Evolutionary conservation across 1,139 yeast genomes (phyloP).

Genomic region (Taiozyma sp.): DNA sequence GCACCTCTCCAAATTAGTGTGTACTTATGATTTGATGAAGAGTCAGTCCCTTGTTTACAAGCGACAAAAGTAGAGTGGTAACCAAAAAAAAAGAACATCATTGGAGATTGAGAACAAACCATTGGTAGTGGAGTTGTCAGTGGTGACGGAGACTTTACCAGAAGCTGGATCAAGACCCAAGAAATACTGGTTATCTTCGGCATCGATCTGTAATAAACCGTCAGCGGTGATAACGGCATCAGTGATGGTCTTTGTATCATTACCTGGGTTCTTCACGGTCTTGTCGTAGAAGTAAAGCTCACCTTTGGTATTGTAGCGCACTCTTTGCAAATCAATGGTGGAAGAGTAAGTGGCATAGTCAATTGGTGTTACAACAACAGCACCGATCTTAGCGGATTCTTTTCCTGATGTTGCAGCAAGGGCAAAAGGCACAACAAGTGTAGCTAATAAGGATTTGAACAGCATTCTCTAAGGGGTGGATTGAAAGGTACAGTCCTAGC

Average conservation of each 20-base stretch:
- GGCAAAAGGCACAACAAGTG: neutral
- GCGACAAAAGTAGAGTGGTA: slow-evolving; percentile 19
- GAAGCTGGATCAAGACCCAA: slow-evolving; percentile 7
- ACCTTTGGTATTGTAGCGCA: slow-evolving; percentile 10
- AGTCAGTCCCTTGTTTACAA: slow-evolving; percentile 8
- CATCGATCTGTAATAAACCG: slow-evolving; percentile 11
- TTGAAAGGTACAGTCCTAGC: neutral
- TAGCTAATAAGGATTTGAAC: neutral
- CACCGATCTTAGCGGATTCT: neutral
- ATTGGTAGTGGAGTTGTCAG: slow-evolving; percentile 4
- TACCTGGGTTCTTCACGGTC: neutral
- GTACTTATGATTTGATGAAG: slow-evolving; percentile 4
- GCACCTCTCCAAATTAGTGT: slow-evolving; percentile 21
- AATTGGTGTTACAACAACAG: slow-evolving; percentile 8
- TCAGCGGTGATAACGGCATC: slow-evolving; percentile 6
- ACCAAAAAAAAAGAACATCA: slow-evolving; percentile 8
- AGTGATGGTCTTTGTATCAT: slow-evolving; percentile 6
- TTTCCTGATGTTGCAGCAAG: neutral
- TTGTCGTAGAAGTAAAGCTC: slow-evolving; percentile 13
- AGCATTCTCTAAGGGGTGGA: neutral
- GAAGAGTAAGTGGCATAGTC: slow-evolving; percentile 14
- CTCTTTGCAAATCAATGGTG: slow-evolving; percentile 13
- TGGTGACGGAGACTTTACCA: slow-evolving; percentile 11
- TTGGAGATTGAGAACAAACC: slow-evolving; percentile 14
- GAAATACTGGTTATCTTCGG: slow-evolving; percentile 3